These are phyloP conservation scores for Pisolithus marmoratus DNA, from an alignment of 768 basidiomycete species.

Conservation along the genomic window DNA sequence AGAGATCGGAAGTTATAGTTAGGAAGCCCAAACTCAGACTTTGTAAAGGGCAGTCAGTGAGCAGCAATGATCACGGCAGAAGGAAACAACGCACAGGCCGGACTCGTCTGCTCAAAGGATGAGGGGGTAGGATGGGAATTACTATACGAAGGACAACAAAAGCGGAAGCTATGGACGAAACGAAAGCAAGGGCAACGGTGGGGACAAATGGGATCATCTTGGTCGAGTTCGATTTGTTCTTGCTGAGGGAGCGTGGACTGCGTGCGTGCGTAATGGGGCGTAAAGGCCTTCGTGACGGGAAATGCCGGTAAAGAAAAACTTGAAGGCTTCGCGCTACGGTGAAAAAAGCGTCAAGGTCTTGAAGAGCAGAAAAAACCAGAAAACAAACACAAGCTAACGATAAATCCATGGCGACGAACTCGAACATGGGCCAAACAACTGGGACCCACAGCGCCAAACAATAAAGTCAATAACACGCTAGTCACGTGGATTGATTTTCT, in stretches of 20 bases:
- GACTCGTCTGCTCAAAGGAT: slow-evolving; percentile 67
- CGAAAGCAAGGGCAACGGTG: slow-evolving; percentile 58
- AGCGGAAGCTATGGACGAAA: slow-evolving; percentile 68
- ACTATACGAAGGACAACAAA: slow-evolving; percentile 74
- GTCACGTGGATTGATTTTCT: slow-evolving; percentile 18
- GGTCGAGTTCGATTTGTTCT: slow-evolving; percentile 12
- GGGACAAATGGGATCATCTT: slow-evolving; percentile 65
- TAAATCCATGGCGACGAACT: slow-evolving; percentile 5
- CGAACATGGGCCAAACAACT: slow-evolving; percentile 16
- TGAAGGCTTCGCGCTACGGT: slow-evolving; percentile 21
- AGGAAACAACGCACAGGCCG: slow-evolving; percentile 49
- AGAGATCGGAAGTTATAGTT: slow-evolving; percentile 52
- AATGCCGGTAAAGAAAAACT: slow-evolving; percentile 27
- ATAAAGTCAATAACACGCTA: slow-evolving; percentile 6
- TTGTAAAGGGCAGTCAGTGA: slow-evolving; percentile 12
- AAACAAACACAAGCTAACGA: not conserved
- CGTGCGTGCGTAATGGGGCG: slow-evolving; percentile 29
- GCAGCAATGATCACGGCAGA: not conserved
- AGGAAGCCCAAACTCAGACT: slow-evolving; percentile 75
- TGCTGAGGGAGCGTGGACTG: slow-evolving; percentile 20
- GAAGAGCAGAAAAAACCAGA: slow-evolving; percentile 7
- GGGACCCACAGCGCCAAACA: slow-evolving; percentile 21
- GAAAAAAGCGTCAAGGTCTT: slow-evolving; percentile 8
- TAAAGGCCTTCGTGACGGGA: slow-evolving; percentile 33
- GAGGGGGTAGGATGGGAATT: slow-evolving; percentile 68